These are phyloP conservation scores for Paramecium caudatum DNA, from an alignment of 73 alveolate species.

Conservation along the genomic window DNA sequence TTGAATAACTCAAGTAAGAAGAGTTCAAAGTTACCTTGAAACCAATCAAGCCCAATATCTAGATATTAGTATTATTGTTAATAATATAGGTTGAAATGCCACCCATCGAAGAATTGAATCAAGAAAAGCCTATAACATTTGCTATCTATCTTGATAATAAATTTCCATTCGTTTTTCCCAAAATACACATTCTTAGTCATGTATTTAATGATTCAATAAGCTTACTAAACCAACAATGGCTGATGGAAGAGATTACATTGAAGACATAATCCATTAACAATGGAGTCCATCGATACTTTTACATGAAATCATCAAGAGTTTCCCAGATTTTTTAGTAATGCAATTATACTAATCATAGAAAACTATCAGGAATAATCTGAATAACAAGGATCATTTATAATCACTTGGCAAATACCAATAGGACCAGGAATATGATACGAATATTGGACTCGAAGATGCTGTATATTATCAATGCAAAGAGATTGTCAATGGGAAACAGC, in stretches of 20 bases:
- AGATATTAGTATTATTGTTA: not conserved
- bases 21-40: conserved; percentile 36
- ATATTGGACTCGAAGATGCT: conserved; percentile 8
- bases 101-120: not conserved
- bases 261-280: not conserved
- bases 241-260: conserved; percentile 41
- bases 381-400: not conserved
- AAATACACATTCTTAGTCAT: conserved; percentile 45
- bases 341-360: not conserved
- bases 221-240: conserved; percentile 6
- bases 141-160: not conserved
- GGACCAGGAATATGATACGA: not conserved
- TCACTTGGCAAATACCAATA: not conserved
- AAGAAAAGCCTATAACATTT: not conserved
- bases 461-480: conserved; percentile 3
- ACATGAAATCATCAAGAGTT: not conserved
- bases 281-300: conserved; percentile 60
- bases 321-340: conserved; percentile 36
- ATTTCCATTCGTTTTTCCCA: conserved; percentile 55
- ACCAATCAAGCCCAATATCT: not conserved
- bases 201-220: not conserved
- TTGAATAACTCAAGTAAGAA: not conserved
- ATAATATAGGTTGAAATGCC: not conserved
- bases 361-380: not conserved
- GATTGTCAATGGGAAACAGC: conserved; percentile 3